phyloP scores from a whole-genome alignment of 2,329 filamentous ascomycete genomes.

The Epichloe sp. region DNA sequence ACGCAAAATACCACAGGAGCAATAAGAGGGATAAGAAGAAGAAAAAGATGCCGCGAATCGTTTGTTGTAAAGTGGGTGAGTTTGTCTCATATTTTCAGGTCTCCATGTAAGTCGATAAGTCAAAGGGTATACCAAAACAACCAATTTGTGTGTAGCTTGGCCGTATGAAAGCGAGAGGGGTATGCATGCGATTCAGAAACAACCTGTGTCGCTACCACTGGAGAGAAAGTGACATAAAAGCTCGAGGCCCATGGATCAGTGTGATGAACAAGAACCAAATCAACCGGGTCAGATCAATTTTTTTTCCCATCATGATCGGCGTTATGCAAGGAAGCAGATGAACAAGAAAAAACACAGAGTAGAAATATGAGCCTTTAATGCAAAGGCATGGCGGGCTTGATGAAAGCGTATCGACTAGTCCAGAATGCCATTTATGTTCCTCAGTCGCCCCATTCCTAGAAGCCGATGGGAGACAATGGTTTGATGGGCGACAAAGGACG shows the following conservation, averaged over 20 bases:
- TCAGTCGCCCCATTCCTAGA: conserved; percentile 21
- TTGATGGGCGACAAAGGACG: conserved; percentile 52
- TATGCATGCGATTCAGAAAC: neutral
- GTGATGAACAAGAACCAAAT: neutral
- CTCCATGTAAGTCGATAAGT: conserved; percentile 3
- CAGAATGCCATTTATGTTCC: neutral
- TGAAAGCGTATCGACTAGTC: conserved; percentile 2
- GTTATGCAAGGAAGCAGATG: neutral
- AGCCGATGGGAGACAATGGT: conserved; percentile 49
- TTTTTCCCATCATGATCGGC: neutral
- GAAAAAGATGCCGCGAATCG: neutral
- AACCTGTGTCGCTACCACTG: neutral
- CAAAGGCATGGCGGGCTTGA: conserved; percentile 3
- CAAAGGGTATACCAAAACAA: conserved; percentile 17
- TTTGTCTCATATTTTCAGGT: neutral
- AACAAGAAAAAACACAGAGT: neutral
- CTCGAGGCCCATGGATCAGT: neutral
- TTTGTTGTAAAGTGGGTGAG: neutral
- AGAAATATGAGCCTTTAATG: neutral
- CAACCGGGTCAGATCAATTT: neutral
- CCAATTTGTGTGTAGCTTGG: conserved; percentile 1
- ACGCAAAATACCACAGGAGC: neutral
- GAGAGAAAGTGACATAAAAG: neutral
- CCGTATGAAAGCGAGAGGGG: neutral
- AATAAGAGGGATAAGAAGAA: neutral